Base-by-base conservation (phyloP, 2,329 filamentous ascomycete species). In the Fusarium foetens region DNA sequence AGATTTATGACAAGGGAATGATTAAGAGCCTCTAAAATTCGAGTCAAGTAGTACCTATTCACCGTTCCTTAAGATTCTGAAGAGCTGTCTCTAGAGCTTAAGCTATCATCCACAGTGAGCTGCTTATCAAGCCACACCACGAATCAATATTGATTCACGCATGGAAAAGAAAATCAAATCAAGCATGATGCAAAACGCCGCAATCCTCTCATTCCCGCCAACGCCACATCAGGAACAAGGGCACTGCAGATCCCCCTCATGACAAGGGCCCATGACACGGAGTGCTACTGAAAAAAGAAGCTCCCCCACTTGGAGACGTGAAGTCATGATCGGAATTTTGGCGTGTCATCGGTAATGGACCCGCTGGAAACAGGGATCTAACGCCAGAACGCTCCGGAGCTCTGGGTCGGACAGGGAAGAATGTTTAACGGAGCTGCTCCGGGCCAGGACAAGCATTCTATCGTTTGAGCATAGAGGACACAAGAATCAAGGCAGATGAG, bases 241-340 rank as follows among this genome's bases (percentile, higher is more conserved):
- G 41, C 27, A 43, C 17, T 23, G 68, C 33, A 72, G 70, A 69
- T 69, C 66, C 70, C 70, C 70, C 70, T 73, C 71, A 73, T 68
- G 68, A 60, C 58, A 73, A 49, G 57, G 68, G 46, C 67, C 71
- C 71, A 73, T 73, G 71, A 69, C 63, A 59, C 39, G 49, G 63
- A 25, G 58, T 29, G 55, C 41, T 60, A 31, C 68, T 68, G 31
- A 31, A 70, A 54, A 59, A 65, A 57, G 48, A 29, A 58, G 31
- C 55, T 21, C 31, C 35, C 48, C 57, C 71, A 58, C 64, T 42
- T 43, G 14, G 41, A 51, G 29, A 43, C n/a, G n/a, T 52, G 54
- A 71, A 35, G 49, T 58, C 57, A 72, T 72, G 58, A 73, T 74
- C 71, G 71, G 36, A n/a, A 9, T 59, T 70, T 73, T 61, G 58